phyloP scores from a whole-genome alignment of 768 basidiomycete species.

The Lactarius tabidus region DNA sequence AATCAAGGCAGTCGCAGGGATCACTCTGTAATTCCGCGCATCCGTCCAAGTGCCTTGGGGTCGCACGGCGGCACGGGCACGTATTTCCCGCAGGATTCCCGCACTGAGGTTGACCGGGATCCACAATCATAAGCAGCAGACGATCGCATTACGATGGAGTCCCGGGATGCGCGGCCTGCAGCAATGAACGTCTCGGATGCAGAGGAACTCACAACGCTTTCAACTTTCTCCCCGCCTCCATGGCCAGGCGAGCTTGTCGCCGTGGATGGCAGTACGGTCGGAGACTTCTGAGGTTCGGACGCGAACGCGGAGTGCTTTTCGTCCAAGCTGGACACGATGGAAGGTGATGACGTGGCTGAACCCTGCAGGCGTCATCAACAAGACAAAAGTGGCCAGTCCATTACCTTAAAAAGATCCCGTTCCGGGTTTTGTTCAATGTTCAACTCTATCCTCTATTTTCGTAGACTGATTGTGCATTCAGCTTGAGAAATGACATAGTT shows the following conservation, averaged over 20 bases:
- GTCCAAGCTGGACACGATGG: neutral
- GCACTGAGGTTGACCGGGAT: conserved; percentile 11
- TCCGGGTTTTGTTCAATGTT: neutral
- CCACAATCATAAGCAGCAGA: neutral
- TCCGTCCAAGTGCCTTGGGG: conserved; percentile 89
- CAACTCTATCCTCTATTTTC: neutral
- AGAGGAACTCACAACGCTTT: neutral
- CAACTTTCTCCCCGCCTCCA: neutral
- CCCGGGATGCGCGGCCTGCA: neutral
- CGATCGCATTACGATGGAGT: neutral
- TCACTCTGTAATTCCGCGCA: conserved; percentile 86
- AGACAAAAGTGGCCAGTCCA: neutral
- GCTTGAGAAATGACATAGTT: neutral
- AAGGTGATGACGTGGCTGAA: too few relatives aligned
- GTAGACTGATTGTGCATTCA: too few relatives aligned
- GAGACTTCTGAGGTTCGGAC: neutral
- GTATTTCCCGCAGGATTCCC: conserved; percentile 50
- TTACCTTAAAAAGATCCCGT: neutral
- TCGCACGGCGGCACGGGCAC: conserved; percentile 57
- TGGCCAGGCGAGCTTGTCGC: neutral
- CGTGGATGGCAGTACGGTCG: neutral
- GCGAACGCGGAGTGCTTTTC: neutral
- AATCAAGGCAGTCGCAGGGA: conserved; percentile 82
- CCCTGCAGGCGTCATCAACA: neutral
- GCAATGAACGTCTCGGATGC: neutral